A percentile compares a stretch with the other conserved stretches of the same genome.
phyloP scores from a whole-genome alignment of 2,329 filamentous ascomycete genomes.

The Tolypocladium album region DNA sequence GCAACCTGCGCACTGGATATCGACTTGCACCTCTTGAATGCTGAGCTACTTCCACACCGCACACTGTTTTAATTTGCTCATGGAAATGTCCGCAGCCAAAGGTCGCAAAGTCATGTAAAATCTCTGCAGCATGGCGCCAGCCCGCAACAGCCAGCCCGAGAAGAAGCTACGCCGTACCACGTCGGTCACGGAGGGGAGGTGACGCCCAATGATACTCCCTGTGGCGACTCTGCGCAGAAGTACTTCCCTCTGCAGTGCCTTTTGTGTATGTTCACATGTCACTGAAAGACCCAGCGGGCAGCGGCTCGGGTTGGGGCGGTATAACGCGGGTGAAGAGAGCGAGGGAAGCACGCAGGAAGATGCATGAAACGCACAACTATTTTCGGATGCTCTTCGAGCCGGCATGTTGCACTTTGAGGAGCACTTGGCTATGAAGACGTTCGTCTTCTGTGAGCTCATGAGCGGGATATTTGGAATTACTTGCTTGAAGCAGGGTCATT shows the following conservation, averaged over 20 bases:
- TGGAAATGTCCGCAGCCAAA: background rate
- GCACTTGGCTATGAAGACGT: too few relatives aligned
- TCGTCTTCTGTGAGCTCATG: background rate
- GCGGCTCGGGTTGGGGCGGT: background rate
- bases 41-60: background rate
- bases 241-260: background rate
- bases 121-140: background rate
- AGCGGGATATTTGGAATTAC: background rate
- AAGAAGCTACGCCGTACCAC: background rate
- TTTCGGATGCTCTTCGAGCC: background rate
- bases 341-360: background rate
- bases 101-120: background rate
- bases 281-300: background rate
- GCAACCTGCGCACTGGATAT: background rate
- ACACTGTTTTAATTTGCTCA: background rate
- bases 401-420: background rate
- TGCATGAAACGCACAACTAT: background rate
- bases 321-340: background rate
- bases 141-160: background rate
- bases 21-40: background rate
- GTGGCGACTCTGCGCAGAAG: background rate
- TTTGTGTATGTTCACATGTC: conserved; percentile 1
- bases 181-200: background rate
- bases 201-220: background rate
- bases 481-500: background rate